Percentiles rank a stretch among this genome's conserved stretches.
These are phyloP conservation scores for Teratosphaeria destructans DNA, from an alignment of 2,329 filamentous ascomycete genomes.

Conservation along the genomic window DNA sequence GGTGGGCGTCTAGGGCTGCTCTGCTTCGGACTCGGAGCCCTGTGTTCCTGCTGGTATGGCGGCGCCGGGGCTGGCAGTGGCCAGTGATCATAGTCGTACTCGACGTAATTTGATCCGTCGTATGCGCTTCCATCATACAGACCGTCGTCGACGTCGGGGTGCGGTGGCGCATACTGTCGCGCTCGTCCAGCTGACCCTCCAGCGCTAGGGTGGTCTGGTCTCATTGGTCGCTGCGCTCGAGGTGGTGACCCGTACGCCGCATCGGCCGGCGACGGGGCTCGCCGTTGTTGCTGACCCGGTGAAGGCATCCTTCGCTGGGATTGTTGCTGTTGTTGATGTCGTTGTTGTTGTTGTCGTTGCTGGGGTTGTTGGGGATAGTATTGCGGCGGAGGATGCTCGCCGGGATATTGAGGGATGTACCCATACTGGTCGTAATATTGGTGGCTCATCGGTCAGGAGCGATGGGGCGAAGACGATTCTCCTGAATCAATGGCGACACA, in stretches of 20 bases:
- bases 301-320: constrained; percentile 2
- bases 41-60: neutral
- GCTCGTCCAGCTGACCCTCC: constrained; percentile 1
- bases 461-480: neutral
- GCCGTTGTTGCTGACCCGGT: neutral
- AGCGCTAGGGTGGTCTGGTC: constrained; percentile 6
- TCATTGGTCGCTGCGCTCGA: constrained; percentile 9
- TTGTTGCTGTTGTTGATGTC: neutral
- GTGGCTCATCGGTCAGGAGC: constrained; percentile 6
- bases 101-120: constrained; percentile 9
- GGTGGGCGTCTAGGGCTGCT: constrained; percentile 14
- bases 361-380: neutral
- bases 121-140: constrained; percentile 19
- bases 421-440: constrained; percentile 5
- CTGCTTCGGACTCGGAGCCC: constrained; percentile 1
- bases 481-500: neutral
- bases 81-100: constrained; percentile 14
- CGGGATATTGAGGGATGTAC: constrained; percentile 7
- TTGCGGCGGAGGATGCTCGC: neutral
- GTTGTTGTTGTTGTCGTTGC: neutral
- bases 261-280: constrained; percentile 1
- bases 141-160: constrained; percentile 11
- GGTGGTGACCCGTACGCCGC: constrained; percentile 7
- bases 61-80: constrained; percentile 11
- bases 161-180: constrained; percentile 1